These are phyloP conservation scores for Plenodomus biglobosus DNA, from an alignment of 2,329 filamentous ascomycete genomes.

Conservation along the genomic window DNA sequence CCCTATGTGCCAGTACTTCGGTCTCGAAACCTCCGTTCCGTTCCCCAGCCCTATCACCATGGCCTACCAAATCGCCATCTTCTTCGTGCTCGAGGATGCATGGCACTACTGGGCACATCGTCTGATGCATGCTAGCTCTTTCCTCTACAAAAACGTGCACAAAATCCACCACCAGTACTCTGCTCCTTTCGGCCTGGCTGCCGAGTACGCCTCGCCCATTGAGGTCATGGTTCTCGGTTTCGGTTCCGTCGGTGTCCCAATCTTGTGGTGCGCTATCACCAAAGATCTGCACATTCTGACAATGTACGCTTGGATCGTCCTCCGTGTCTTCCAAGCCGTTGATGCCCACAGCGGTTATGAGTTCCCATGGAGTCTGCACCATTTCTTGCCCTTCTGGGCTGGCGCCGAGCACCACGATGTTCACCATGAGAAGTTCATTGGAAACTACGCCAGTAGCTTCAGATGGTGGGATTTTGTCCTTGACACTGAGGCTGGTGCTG, in stretches of 20 bases:
- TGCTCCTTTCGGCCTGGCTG: conserved; percentile 91
- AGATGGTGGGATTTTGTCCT: conserved; percentile 97
- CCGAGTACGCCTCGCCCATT: conserved; percentile 96
- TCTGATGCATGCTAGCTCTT: conserved; percentile 83
- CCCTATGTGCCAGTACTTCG: conserved; percentile 89
- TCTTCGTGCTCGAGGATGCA: conserved; percentile 93
- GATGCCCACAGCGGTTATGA: conserved; percentile 98
- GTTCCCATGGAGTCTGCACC: conserved; percentile 94
- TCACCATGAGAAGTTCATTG: conserved; percentile 98
- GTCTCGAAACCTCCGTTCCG: conserved; percentile 82
- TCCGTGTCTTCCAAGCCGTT: conserved; percentile 94
- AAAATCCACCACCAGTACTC: conserved; percentile 99
- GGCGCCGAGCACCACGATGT: conserved; percentile 95
- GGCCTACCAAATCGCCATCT: conserved; percentile 84
- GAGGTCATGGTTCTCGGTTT: conserved; percentile 94
- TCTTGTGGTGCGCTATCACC: conserved; percentile 80
- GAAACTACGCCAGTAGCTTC: conserved; percentile 97
- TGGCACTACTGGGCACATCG: conserved; percentile 99
- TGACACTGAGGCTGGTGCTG: conserved; percentile 89
- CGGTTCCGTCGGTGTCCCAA: conserved; percentile 78
- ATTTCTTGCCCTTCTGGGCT: conserved; percentile 97
- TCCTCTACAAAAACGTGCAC: conserved; percentile 91
- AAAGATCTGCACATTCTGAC: conserved; percentile 91
- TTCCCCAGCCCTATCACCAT: conserved; percentile 87
- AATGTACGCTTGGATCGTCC: conserved; percentile 95